These are phyloP conservation scores for Tuber aestivum DNA, from an alignment of 495 filamentous ascomycete species.

Conservation along the genomic window DNA sequence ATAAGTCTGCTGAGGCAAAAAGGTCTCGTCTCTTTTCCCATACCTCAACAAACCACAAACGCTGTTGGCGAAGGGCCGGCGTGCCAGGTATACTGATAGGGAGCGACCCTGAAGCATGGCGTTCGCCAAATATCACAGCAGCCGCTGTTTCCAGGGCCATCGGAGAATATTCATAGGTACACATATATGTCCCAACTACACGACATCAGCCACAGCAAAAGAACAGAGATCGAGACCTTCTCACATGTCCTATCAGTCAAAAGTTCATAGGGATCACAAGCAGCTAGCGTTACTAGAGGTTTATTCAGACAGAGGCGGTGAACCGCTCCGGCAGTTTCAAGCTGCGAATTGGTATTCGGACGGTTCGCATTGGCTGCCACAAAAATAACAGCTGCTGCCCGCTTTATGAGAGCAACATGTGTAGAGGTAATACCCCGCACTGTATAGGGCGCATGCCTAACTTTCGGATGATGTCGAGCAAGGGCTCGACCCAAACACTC, in stretches of 20 bases:
- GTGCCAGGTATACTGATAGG: constrained; percentile 40
- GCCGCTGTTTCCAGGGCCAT: constrained; percentile 53
- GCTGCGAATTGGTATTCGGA: constrained; percentile 33
- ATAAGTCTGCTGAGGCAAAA: constrained; percentile 44
- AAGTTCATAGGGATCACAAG: constrained; percentile 43
- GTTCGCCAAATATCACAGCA: constrained; percentile 51
- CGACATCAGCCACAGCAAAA: constrained; percentile 17
- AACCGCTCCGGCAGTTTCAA: constrained; percentile 40
- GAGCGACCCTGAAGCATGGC: constrained; percentile 39
- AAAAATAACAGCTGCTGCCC: constrained; percentile 53
- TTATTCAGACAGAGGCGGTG: constrained; percentile 41
- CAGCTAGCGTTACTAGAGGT: constrained; percentile 42
- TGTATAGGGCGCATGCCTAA: constrained; percentile 59
- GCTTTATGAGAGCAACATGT: constrained; percentile 56
- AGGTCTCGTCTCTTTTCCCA: constrained; percentile 45
- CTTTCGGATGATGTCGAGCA: constrained; percentile 51
- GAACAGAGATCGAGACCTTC: constrained; percentile 4
- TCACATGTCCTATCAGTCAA: constrained; percentile 41
- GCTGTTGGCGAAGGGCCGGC: constrained; percentile 40
- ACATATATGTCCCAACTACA: constrained; percentile 43
- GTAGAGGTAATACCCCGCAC: constrained; percentile 55
- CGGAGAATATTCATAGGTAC: constrained; percentile 49
- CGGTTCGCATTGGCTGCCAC: constrained; percentile 44
- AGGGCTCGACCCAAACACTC: constrained; percentile 55
- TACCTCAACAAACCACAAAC: constrained; percentile 43